phyloP scores from a whole-genome alignment of 805 yeast genomes.

The Saccharomycopsis fermentans region DNA sequence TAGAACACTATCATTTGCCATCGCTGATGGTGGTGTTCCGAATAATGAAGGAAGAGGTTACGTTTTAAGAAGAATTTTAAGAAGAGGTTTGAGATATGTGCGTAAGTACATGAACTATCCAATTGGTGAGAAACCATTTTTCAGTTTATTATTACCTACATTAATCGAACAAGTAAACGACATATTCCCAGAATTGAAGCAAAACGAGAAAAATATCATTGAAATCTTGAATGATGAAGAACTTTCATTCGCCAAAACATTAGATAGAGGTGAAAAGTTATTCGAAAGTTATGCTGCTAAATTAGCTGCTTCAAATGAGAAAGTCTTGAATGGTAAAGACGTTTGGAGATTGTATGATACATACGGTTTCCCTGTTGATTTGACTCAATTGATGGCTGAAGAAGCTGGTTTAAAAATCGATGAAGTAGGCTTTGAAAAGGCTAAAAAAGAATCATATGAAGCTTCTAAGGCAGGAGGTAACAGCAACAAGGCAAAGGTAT shows the following conservation, averaged over 20 bases:
- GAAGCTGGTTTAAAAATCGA: constrained; percentile 91
- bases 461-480: constrained; percentile 87
- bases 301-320: constrained; percentile 66
- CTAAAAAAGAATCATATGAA: constrained; percentile 80
- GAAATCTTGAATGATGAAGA: constrained; percentile 96
- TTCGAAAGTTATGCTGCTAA: constrained; percentile 86
- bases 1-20: constrained; percentile 90
- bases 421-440: constrained; percentile 84
- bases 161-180: constrained; percentile 79
- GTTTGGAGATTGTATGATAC: constrained; percentile 99
- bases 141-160: constrained; percentile 86
- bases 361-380: constrained; percentile 97
- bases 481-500: constrained; percentile 43
- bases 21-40: constrained; percentile 98
- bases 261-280: constrained; percentile 95
- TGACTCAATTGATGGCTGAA: constrained; percentile 97
- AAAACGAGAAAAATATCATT: constrained; percentile 61
- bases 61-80: constrained; percentile 88
- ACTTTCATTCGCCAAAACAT: constrained; percentile 84
- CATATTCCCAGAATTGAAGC: constrained; percentile 73
- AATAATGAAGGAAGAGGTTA: constrained; percentile 99
- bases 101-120: constrained; percentile 95
- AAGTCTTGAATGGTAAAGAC: constrained; percentile 79
- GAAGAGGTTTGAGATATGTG: constrained; percentile 96
- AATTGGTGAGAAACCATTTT: constrained; percentile 68